Conservation (phyloP, 129 eudicot species). For the Daucus carota region DH1_v3.0 NC_030385.2:7553501-7554000, state of each 20-base stretch:
- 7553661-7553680: slow-evolving; percentile 32
- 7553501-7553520: not conserved
- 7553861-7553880: not conserved
- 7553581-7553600: not conserved
- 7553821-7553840: not conserved
- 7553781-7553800: not conserved
- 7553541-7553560: not conserved
- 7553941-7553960: too few relatives aligned
- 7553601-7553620: not conserved
- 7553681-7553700: not conserved
- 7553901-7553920: not conserved
- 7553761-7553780: slow-evolving; percentile 10
- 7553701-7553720: slow-evolving; percentile 19
- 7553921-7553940: too few relatives aligned
- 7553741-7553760: slow-evolving; percentile 23
- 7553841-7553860: not conserved
- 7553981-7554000: too few relatives aligned
- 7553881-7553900: not conserved
- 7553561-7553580: not conserved
- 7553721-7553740: slow-evolving; percentile 11
- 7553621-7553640: not conserved
- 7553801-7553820: not conserved
- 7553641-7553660: slow-evolving; percentile 59
- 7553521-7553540: not conserved
- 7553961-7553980: too few relatives aligned